A percentile compares a stretch with the other conserved stretches of the same genome.
Evolutionary conservation across 1,139 yeast genomes (phyloP).

Genomic region (Zygosaccharomyces pseudobailii): DNA sequence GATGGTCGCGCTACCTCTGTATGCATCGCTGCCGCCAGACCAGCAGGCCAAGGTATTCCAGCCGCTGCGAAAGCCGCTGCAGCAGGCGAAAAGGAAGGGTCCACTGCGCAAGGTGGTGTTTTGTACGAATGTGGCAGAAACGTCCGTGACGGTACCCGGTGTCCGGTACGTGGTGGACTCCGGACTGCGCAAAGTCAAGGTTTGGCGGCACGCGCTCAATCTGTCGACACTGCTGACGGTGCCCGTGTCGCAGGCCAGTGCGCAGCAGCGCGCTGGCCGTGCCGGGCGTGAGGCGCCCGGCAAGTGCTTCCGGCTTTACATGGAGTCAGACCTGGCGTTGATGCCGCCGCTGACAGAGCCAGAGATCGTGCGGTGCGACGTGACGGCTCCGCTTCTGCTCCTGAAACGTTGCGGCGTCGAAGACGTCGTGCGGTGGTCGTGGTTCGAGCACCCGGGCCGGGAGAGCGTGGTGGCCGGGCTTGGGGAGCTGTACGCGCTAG

Average conservation of each 20-base stretch:
- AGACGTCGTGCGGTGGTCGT: slow-evolving; percentile 79
- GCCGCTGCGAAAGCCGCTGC: background rate
- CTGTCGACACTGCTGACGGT: slow-evolving; percentile 85
- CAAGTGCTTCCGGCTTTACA: slow-evolving; percentile 78
- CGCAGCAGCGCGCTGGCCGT: slow-evolving; percentile 94
- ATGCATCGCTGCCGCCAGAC: slow-evolving; percentile 86
- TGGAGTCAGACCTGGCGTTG: slow-evolving; percentile 59
- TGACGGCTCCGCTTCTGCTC: slow-evolving; percentile 77
- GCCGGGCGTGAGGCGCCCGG: slow-evolving; percentile 97
- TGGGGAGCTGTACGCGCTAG: slow-evolving; percentile 68
- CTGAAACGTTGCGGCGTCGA: slow-evolving; percentile 78
- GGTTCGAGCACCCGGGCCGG: slow-evolving; percentile 89
- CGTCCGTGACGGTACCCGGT: slow-evolving; percentile 93
- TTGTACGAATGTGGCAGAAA: slow-evolving; percentile 95
- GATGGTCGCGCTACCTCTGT: slow-evolving; percentile 74
- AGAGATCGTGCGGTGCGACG: slow-evolving; percentile 82
- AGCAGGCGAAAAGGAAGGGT: slow-evolving; percentile 41
- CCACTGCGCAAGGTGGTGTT: slow-evolving; percentile 68
- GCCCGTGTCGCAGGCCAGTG: slow-evolving; percentile 91
- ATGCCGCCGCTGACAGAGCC: slow-evolving; percentile 83
- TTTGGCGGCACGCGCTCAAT: slow-evolving; percentile 91
- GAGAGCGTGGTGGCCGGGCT: slow-evolving; percentile 73
- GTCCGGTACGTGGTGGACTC: slow-evolving; percentile 91
- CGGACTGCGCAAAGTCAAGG: slow-evolving; percentile 87
- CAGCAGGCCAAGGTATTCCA: slow-evolving; percentile 77